Evolutionary conservation across 495 filamentous ascomycete genomes (phyloP).

Genomic region (Penicillium flavigenum): DNA sequence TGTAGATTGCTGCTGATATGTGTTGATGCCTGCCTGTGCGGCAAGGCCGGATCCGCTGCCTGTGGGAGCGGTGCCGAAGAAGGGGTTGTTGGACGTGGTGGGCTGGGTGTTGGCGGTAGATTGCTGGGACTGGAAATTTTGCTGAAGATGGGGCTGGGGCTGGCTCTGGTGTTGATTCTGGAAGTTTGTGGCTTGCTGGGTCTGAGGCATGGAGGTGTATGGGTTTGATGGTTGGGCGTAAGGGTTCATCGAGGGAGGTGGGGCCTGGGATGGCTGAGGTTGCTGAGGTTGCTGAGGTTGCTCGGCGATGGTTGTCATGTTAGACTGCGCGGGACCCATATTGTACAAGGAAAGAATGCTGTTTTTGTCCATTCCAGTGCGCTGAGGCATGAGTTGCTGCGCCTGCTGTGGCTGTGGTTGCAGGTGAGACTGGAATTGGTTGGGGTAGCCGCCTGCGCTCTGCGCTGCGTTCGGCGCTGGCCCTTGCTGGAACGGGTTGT

Average conservation of each 20-base stretch:
- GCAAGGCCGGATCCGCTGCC: constrained; percentile 25
- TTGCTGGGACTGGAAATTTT: constrained; percentile 11
- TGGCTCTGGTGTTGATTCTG: constrained; percentile 14
- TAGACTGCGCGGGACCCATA: constrained; percentile 64
- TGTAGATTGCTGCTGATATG: constrained; percentile 18
- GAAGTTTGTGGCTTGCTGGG: constrained; percentile 25
- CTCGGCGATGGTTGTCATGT: constrained; percentile 35
- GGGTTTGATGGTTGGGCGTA: constrained; percentile 25
- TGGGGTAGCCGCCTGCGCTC: constrained; percentile 25
- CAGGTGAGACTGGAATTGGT: constrained; percentile 30
- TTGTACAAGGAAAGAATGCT: constrained; percentile 88
- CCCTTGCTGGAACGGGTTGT: constrained; percentile 42
- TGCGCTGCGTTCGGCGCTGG: constrained; percentile 32
- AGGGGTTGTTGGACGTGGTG: constrained; percentile 42
- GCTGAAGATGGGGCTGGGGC: constrained; percentile 39
- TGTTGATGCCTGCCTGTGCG: constrained; percentile 26
- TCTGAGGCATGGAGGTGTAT: constrained; percentile 27
- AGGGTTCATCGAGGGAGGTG: constrained; percentile 23
- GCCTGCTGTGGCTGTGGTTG: constrained; percentile 33
- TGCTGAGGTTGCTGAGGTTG: constrained; percentile 24
- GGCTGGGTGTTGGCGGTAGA: neutral
- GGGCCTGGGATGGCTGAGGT: constrained; percentile 16
- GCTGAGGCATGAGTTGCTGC: constrained; percentile 45
- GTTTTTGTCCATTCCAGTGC: constrained; percentile 65
- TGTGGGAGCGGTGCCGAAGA: constrained; percentile 22